Conservation (phyloP, 805 yeast species). For the Cephaloascus fragrans region DNA sequence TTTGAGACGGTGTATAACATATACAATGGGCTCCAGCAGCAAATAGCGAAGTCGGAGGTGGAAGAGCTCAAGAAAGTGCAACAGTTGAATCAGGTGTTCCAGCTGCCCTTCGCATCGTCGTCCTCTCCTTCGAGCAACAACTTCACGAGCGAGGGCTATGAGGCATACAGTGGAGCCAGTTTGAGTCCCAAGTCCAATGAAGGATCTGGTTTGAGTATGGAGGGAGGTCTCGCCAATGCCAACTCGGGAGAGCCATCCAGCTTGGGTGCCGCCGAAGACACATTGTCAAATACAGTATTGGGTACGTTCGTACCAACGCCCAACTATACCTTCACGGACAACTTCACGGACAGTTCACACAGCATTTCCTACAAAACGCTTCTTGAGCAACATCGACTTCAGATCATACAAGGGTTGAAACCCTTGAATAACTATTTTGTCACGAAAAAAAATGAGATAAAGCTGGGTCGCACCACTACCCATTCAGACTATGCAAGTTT, state of each 20-base stretch:
- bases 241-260: neutral
- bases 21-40: conserved; percentile 28
- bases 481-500: conserved; percentile 2
- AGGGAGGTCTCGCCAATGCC: neutral
- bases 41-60: conserved; percentile 20
- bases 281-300: no score
- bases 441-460: neutral
- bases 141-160: no score
- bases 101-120: neutral
- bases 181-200: neutral
- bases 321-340: neutral
- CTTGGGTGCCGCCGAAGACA: neutral
- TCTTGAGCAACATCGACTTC: neutral
- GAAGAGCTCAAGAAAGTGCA: conserved; percentile 29
- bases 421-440: neutral
- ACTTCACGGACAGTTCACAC: neutral
- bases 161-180: no score
- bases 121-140: neutral
- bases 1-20: conserved; percentile 34
- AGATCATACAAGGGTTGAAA: conserved; percentile 1
- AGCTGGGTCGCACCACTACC: neutral
- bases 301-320: neutral
- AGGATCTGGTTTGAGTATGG: neutral
- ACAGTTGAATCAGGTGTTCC: conserved; percentile 15
- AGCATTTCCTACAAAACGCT: neutral